Base-by-base conservation (phyloP, 257 asterid genomes). In the Salvia miltiorrhiza region DNA sequence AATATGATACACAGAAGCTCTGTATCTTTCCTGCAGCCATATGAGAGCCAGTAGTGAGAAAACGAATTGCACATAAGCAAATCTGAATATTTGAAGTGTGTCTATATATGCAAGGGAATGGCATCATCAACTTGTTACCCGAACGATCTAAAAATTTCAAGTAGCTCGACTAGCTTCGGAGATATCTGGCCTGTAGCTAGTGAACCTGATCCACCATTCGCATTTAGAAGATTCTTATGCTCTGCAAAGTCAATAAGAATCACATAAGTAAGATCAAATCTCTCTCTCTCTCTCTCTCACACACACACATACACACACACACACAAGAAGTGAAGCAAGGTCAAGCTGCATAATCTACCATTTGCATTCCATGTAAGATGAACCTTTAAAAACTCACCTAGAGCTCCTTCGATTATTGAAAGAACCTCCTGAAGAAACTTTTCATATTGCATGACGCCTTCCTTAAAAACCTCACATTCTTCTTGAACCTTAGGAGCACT, bases 111-210 rank as follows among this genome's bases (percentile, higher is more conserved):
- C 21, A 49, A 72, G 63, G 16, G 30, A 77, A 44, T 41, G 26
- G 21, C 8, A 19, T 14, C 33, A 47, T 61, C 40, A 63, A 55
- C 59, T 56, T 47, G 64, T 65, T 90, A 92, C 98, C 93, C 82
- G 14, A 88, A 83, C 43, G 89, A 78, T 81, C 81, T 73, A 71
- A 90, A 78, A 39, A 79, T 81, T 56, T 84, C 82, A 64, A 93
- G 79, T 24, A 93, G 98, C 81, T 76, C 86, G 1, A 79, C 73
- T 30, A 93, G 86, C 77, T 93, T 90, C 19, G 97, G 76, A 73
- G 96, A 86, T 79, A 90, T 77, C 71, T 74, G 82, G 74, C 92
- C 97, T 24, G 73, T 70, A 28, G 72, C 75, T 28, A 78, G 57
- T 45, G 89, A 71, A 43, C 65, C 79, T 56, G 76, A 65, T 54